Percentiles rank a stretch among this genome's conserved stretches.
phyloP scores from a whole-genome alignment of 305 asterid species.

The Fraxinus platypoda region DNA sequence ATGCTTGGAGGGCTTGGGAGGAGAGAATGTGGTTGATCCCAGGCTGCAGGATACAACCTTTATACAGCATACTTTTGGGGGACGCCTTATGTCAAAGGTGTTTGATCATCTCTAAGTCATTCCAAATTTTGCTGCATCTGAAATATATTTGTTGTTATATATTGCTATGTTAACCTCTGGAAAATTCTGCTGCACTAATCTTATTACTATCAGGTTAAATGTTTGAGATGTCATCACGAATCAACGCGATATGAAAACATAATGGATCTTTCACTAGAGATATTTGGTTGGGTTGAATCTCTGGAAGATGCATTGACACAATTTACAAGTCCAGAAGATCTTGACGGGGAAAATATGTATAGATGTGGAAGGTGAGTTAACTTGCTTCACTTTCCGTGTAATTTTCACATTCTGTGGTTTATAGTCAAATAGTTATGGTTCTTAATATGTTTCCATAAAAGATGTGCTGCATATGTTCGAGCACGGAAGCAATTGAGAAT shows the following conservation, averaged over 20 bases:
- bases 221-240: conserved; percentile 69
- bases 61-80: conserved; percentile 77
- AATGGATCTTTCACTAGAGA: conserved; percentile 86
- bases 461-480: conserved; percentile 70
- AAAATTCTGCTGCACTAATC: conserved; percentile 5
- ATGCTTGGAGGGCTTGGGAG: conserved; percentile 71
- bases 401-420: background rate
- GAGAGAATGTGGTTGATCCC: conserved; percentile 65
- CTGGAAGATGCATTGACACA: conserved; percentile 79
- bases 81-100: conserved; percentile 83
- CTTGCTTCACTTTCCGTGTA: conserved; percentile 3
- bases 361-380: conserved; percentile 63
- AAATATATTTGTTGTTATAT: background rate
- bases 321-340: conserved; percentile 78
- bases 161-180: background rate
- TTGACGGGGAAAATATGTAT: conserved; percentile 88
- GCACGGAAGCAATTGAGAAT: conserved; percentile 73
- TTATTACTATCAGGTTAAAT: conserved; percentile 56
- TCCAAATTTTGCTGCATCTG: background rate
- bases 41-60: conserved; percentile 83
- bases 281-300: conserved; percentile 74
- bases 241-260: conserved; percentile 70
- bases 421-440: background rate
- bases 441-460: conserved; percentile 30
- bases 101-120: conserved; percentile 15